phyloP scores from a whole-genome alignment of 306 rosid species.

The Cajanus cajan region DNA sequence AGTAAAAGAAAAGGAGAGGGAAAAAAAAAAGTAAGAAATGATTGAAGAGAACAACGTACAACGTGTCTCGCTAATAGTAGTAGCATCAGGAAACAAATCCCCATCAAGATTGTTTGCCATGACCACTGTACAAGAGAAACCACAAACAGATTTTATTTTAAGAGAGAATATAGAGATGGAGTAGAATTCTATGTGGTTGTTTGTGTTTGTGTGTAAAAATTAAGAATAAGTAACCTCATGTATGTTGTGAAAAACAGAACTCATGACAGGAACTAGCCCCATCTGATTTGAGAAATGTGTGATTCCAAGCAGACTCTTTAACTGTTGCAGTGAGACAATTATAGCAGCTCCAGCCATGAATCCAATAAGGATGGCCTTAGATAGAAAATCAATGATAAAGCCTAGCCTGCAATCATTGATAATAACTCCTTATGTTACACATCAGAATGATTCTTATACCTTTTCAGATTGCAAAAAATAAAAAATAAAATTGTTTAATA shows the following conservation, averaged over 20 bases:
- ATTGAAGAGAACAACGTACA: constrained; percentile 39
- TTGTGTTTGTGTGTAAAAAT: background rate
- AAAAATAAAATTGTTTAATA: background rate
- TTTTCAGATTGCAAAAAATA: background rate
- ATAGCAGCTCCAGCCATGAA: constrained; percentile 98
- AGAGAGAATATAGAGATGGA: background rate
- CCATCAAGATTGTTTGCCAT: constrained; percentile 93
- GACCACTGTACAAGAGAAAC: constrained; percentile 79
- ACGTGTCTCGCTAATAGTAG: constrained; percentile 76
- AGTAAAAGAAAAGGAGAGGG: background rate
- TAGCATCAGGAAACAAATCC: constrained; percentile 73
- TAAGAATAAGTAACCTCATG: constrained; percentile 54
- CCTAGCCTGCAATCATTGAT: constrained; percentile 65
- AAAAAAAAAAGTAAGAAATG: background rate
- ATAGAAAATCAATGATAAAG: constrained; percentile 85
- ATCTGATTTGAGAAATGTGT: constrained; percentile 72
- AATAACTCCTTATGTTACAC: background rate
- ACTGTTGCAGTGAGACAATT: constrained; percentile 90
- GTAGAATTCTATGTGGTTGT: background rate
- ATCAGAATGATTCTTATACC: background rate
- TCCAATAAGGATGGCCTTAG: constrained; percentile 87
- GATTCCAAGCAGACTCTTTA: constrained; percentile 86
- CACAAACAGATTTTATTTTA: background rate
- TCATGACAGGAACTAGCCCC: constrained; percentile 74
- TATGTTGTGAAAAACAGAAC: constrained; percentile 62